Evolutionary conservation across 768 basidiomycete species (phyloP).

Genomic region (Tylopilus sp.): DNA sequence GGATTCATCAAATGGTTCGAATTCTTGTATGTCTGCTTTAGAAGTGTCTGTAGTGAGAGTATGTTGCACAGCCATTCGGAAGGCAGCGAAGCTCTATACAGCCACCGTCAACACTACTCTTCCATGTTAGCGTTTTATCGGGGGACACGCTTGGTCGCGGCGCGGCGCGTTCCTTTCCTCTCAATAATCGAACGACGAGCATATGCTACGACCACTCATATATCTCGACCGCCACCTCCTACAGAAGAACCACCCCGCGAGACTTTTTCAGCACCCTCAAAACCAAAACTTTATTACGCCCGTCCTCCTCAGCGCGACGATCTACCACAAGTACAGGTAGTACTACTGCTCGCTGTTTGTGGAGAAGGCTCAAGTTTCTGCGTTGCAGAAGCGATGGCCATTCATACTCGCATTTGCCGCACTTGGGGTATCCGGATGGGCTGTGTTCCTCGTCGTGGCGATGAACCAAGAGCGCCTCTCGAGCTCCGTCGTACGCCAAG

Average conservation of each 20-base stretch:
- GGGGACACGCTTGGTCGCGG: constrained; percentile 5
- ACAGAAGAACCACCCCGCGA: constrained; percentile 29
- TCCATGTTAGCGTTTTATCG: constrained; percentile 18
- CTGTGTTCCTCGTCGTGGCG: constrained; percentile 61
- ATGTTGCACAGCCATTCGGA: constrained; percentile 8
- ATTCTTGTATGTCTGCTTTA: not conserved
- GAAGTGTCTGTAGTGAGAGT: too few species aligned
- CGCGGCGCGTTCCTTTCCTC: constrained; percentile 10
- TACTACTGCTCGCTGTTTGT: not conserved
- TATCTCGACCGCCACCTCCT: constrained; percentile 28
- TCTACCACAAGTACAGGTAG: constrained; percentile 42
- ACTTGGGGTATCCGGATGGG: constrained; percentile 62
- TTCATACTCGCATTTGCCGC: constrained; percentile 45
- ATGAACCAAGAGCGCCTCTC: constrained; percentile 78
- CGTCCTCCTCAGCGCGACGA: constrained; percentile 38
- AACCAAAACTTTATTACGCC: constrained; percentile 42
- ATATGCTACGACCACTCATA: constrained; percentile 20
- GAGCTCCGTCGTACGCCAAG: constrained; percentile 67
- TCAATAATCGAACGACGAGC: constrained; percentile 8
- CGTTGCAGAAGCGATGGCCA: constrained; percentile 51
- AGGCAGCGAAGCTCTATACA: not conserved
- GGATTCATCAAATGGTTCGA: too few species aligned
- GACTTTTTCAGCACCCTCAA: constrained; percentile 43
- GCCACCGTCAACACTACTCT: constrained; percentile 3
- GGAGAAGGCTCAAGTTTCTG: not conserved